Base-by-base conservation (phyloP, 306 rosid genomes). In the Quercus agrifolia region DNA sequence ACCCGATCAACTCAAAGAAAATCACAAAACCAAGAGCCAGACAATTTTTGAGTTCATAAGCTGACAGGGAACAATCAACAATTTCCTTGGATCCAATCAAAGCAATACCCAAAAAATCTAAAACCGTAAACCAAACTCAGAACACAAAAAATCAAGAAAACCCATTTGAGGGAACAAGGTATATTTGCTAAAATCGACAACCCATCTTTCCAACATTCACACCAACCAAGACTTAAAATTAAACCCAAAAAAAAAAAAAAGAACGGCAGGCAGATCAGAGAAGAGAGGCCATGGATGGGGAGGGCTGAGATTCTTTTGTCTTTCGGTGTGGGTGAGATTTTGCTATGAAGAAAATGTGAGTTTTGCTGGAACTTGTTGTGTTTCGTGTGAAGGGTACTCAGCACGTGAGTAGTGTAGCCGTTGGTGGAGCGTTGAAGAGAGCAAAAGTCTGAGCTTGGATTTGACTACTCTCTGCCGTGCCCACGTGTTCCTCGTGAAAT, bases 41-140 rank as follows among this genome's bases (percentile, higher is more conserved):
- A 61, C 15, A 76, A 64, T 71, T 14, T 56, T 30, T 20, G 10
- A 74, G 30, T 31, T 7, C 57, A 52, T 18, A 18, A 73, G 6
- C 13, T 30, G 49, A 27, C 14, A 23, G 17, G 14, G 31, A 78
- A 5, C 75, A 57, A 30, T 73, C 79, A 68, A 18, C 28, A 35
- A 79, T 72, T 66, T 57, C 57, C 76, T 59, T 55, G 82, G 78
- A 81, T 80, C 80, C 80, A 71, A 72, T 33, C 76, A 41, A 21
- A 79, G 67, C 49, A 76, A 80, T 64, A 58, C 82, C 79, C 79
- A 68, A 86, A 68, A 84, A 68, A 84, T 73, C 79, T 66, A 83
- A 86, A 86, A 86, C 92, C 94, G 87, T 90, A 86, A 81, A 63
- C 74, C 69, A 17, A 77, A 51, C 56, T 25, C 77, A 57, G 17